These are phyloP conservation scores for Leucoagaricus sp. DNA, from an alignment of 1,284 basidiomycete species.

Conservation along the genomic window DNA sequence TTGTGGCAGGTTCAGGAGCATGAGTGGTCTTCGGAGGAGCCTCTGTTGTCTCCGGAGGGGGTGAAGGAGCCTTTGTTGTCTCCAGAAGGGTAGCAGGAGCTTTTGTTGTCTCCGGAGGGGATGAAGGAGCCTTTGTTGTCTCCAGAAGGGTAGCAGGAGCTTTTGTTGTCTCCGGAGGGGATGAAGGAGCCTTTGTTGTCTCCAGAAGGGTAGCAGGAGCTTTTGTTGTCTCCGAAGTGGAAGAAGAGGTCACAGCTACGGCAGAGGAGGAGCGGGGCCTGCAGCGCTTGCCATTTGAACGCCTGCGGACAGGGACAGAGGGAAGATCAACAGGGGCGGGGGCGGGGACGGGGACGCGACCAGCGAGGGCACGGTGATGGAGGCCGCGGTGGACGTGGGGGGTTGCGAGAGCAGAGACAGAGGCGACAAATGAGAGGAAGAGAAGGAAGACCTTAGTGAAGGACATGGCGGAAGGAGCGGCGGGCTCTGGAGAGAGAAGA, in stretches of 20 bases:
- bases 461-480: constrained; percentile 40
- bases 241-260: constrained; percentile 18
- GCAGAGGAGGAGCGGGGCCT: constrained; percentile 31
- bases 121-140: constrained; percentile 20
- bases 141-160: constrained; percentile 15
- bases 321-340: constrained; percentile 27
- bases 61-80: constrained; percentile 3
- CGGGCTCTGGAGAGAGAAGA: constrained; percentile 15
- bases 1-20: too few species aligned
- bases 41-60: not conserved
- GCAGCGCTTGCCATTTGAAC: constrained; percentile 46
- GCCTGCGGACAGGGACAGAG: constrained; percentile 27
- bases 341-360: constrained; percentile 35
- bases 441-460: constrained; percentile 46
- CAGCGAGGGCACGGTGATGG: constrained; percentile 40
- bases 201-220: constrained; percentile 15
- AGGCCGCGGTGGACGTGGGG: constrained; percentile 41
- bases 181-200: constrained; percentile 20
- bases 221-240: constrained; percentile 17
- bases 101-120: too few species aligned
- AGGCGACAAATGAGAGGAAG: constrained; percentile 45
- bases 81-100: constrained; percentile 3
- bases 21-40: too few species aligned
- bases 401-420: constrained; percentile 45
- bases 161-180: constrained; percentile 19